Evolutionary conservation across 805 yeast genomes (phyloP), one percentile per base, ranked within the genome.

Genomic region (Yamadazyma tumulicola): DNA sequence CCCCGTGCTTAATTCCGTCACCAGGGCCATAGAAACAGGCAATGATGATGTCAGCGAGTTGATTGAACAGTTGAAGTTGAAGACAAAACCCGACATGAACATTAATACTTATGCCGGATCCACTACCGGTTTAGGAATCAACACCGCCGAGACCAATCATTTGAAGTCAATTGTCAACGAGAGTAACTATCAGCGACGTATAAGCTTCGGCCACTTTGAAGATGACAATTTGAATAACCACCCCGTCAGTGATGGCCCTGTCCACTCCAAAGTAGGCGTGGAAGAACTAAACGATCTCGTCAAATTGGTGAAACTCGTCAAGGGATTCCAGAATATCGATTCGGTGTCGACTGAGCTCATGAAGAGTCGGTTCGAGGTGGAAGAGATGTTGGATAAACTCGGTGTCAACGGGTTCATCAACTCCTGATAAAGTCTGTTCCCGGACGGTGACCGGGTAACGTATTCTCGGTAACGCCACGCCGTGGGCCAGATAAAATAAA

Each of bases 341-440:
- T 65, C 74, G 4, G 79, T 86, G 2, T 81, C 91, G 49, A 85
- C 91, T 0, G 82, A 77, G 38, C 60, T 85, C 47, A 74, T 70
- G 30, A 69, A 69, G 48, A 69, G 83, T 7, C 62, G 77, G 29
- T 54, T 52, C 14, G 81, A 79, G 19, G 74, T 83, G 1, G 82
- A 79, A 45, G 49, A 56, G 20, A 55, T 78, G 51, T 47, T 67
- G 17, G 60, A 51, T 20, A 50, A 49, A 29, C 47, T 67, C 21
- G 73, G 73, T 1, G 47, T 57, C 5, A 59, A 54, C 38, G 61
- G 61, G 17, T 42, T 57, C 14, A 59, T 66, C 14, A 65, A 64
- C 36, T 41, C 64, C 25, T 67, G 41, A 44, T 11, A 20, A 9
- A 20, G 23, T 8, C 23, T 9, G 11, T 11, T 24, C 14, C n/a